Base-by-base conservation (phyloP, 2,329 filamentous ascomycete species). In the Rhexocercosporidium sp. region DNA sequence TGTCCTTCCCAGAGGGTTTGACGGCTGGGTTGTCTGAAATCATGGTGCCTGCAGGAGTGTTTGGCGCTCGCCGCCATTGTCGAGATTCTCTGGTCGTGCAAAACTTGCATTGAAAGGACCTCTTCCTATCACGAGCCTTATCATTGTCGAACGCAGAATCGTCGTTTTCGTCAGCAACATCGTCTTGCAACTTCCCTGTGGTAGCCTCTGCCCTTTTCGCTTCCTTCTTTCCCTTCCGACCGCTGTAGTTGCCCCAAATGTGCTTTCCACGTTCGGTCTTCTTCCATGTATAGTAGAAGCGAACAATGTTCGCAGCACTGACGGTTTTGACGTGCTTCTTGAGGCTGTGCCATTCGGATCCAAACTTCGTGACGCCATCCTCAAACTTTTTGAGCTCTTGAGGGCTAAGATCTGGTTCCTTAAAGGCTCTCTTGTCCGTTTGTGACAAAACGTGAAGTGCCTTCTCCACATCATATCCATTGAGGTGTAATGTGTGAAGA, bases 281-380 rank as follows among this genome's bases (percentile, higher is more conserved):
- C 82, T 99, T 99, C 96, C 96, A 99, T 71, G 92, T 92, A 78
- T 99, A 99, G 80, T 98, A 99, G 77, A 92, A 96, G 3, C 96
- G 92, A 29, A 97, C 93, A 69, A 97, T 91, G 66, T 93, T 88
- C 60, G 90, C 89, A 69, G 94, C 89, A 47, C 88, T 88, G 72
- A 96, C 88, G 0, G 90, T 92, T 79, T 93, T 94, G 75, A 97
- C 92, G 78, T 97, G 92, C 72, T 92, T 90, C 71, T 90, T 93
- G 67, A 98, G 91, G 56, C 87, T 86, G 71, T 93, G 87, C 74
- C 97, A 88, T 79, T 99, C 96, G 0, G 95, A 97, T 25, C 96
- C 96, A 76, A 91, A 97, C 77, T 96, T 97, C 56, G 87, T 82
- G 12, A 99, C 92, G 47, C 88, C 96, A 76, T 97, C 94, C 76